Percentiles rank a stretch among this genome's conserved stretches.
phyloP scores from a whole-genome alignment of 2,329 filamentous ascomycete species.

The Cercospora citrullina region DNA sequence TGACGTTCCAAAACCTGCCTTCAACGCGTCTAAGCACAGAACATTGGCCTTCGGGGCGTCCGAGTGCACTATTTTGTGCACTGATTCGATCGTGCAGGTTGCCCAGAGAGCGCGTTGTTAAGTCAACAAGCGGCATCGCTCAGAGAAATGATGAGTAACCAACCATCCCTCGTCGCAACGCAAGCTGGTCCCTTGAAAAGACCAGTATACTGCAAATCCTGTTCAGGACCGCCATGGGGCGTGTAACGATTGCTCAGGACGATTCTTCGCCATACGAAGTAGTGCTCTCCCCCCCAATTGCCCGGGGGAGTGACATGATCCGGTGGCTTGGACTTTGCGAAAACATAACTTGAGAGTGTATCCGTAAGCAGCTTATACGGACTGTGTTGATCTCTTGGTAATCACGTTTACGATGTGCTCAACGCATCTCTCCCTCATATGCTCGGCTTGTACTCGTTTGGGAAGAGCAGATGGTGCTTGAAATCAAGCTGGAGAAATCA shows the following conservation, averaged over 20 bases:
- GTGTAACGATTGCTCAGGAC: background rate
- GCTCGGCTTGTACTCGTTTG: too few relatives aligned
- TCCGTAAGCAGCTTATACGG: too few relatives aligned
- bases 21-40: background rate
- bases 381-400: too few relatives aligned
- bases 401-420: too few relatives aligned
- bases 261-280: background rate
- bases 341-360: too few relatives aligned
- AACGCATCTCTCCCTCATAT: too few relatives aligned
- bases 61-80: background rate
- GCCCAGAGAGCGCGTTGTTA: background rate
- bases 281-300: too few relatives aligned
- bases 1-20: conserved; percentile 3
- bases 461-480: too few relatives aligned
- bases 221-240: background rate
- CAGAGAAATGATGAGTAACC: background rate
- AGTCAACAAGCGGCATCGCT: background rate
- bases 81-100: background rate
- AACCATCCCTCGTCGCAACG: background rate
- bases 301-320: too few relatives aligned
- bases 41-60: background rate
- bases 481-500: too few relatives aligned
- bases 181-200: background rate
- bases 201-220: background rate
- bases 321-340: too few relatives aligned